Evolutionary conservation across 2,329 filamentous ascomycete species (phyloP).

Genomic region (Trichocomaceae sp.): DNA sequence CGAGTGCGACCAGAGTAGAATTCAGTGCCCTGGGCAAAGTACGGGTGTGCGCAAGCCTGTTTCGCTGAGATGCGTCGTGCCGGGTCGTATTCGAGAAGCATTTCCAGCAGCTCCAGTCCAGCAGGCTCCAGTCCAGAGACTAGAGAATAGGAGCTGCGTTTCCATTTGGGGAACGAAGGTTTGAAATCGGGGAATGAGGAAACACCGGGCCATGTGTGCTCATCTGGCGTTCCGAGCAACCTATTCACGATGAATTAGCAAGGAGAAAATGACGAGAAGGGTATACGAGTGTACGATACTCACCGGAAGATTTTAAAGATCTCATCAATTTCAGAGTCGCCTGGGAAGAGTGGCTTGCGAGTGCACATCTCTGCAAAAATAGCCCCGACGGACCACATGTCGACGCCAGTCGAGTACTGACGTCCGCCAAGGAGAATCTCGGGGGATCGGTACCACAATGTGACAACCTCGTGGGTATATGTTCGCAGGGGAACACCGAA

Average conservation of each 20-base stretch:
- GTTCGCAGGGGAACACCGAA: constrained; percentile 87
- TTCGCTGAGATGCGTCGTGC: constrained; percentile 83
- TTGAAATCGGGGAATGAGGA: constrained; percentile 96
- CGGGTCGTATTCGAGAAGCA: constrained; percentile 78
- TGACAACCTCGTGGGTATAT: constrained; percentile 92
- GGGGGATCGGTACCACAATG: constrained; percentile 84
- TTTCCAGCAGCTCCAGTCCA: constrained; percentile 48
- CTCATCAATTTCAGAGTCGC: constrained; percentile 87
- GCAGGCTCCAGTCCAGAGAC: constrained; percentile 66
- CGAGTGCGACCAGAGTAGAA: constrained; percentile 41
- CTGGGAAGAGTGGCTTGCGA: constrained; percentile 83
- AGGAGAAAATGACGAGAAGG: constrained; percentile 1
- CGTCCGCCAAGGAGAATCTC: constrained; percentile 86
- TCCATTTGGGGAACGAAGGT: constrained; percentile 85
- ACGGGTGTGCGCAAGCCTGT: constrained; percentile 75
- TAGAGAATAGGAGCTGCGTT: constrained; percentile 60
- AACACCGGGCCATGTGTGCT: constrained; percentile 79
- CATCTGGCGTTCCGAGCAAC: constrained; percentile 73
- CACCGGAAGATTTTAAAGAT: constrained; percentile 94
- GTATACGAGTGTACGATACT: constrained; percentile 19
- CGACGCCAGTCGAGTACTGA: constrained; percentile 88
- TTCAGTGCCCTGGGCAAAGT: constrained; percentile 57
- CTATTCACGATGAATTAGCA: constrained; percentile 36
- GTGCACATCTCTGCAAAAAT: constrained; percentile 98
- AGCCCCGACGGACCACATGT: constrained; percentile 93